These are phyloP conservation scores for Dendryphion nanum DNA, from an alignment of 2,329 filamentous ascomycete genomes.

Conservation along the genomic window DNA sequence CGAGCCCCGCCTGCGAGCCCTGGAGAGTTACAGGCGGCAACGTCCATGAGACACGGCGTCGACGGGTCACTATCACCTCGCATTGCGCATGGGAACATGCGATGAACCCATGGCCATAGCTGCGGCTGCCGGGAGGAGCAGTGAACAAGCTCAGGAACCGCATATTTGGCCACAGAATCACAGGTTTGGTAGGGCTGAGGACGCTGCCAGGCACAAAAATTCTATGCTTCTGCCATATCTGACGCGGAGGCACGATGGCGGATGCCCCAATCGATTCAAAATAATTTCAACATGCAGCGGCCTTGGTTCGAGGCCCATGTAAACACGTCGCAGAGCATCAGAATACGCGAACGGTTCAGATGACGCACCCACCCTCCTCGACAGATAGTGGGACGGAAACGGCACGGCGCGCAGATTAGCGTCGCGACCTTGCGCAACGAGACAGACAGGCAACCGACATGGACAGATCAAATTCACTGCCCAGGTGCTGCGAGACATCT, in stretches of 20 bases:
- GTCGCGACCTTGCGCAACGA: slow-evolving; percentile 19
- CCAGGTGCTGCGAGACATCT: slow-evolving; percentile 28
- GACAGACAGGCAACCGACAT: slow-evolving; percentile 19
- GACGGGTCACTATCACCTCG: no score
- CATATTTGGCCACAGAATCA: no score
- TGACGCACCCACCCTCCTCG: slow-evolving; percentile 9
- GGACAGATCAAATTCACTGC: no score
- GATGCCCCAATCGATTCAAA: neutral
- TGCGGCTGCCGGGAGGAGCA: slow-evolving; percentile 26
- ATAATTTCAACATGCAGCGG: slow-evolving; percentile 1
- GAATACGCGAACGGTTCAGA: slow-evolving; percentile 1
- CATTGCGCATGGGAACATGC: neutral
- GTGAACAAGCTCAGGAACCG: slow-evolving; percentile 14
- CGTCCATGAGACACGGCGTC: no score
- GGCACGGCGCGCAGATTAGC: slow-evolving; percentile 25
- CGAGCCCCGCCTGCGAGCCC: no score
- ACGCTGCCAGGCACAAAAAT: no score
- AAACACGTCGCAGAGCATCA: slow-evolving; percentile 4
- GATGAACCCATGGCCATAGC: slow-evolving; percentile 28
- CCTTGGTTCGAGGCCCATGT: neutral
- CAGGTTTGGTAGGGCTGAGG: no score
- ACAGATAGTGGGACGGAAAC: slow-evolving; percentile 26
- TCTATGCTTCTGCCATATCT: no score
- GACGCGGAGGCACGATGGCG: no score
- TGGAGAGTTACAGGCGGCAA: no score